Conservation (phyloP, 805 yeast genomes). For the Brettanomyces custersianus region DNA sequence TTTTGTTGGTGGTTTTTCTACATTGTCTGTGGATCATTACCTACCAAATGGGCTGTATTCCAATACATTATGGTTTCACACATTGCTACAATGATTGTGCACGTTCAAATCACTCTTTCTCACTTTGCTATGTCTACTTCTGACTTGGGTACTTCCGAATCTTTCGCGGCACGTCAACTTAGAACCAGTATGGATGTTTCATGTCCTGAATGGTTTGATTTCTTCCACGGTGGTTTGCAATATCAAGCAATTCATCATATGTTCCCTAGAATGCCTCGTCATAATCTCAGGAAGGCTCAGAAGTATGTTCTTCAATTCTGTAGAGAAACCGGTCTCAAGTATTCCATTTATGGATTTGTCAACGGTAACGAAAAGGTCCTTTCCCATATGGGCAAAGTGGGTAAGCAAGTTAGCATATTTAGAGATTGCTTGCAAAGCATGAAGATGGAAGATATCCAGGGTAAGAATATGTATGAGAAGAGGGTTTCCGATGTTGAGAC, state of each 20-base stretch:
- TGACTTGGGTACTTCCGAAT: constrained; percentile 72
- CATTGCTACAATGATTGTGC: constrained; percentile 81
- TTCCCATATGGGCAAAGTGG: constrained; percentile 61
- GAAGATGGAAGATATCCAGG: constrained; percentile 37
- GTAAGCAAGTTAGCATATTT: constrained; percentile 69
- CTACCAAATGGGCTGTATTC: constrained; percentile 45
- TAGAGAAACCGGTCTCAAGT: constrained; percentile 63
- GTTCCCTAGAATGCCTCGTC: constrained; percentile 84
- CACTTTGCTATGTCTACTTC: constrained; percentile 94
- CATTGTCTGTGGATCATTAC: constrained; percentile 43
- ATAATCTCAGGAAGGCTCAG: constrained; percentile 72
- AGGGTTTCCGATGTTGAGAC: constrained; percentile 15
- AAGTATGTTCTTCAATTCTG: constrained; percentile 67
- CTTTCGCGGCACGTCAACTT: constrained; percentile 70
- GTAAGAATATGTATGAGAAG: constrained; percentile 23
- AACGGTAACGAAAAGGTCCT: constrained; percentile 70
- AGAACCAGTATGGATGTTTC: constrained; percentile 94
- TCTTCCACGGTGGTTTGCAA: constrained; percentile 85
- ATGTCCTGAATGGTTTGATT: constrained; percentile 89
- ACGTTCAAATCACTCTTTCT: constrained; percentile 81
- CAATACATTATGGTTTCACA: constrained; percentile 65
- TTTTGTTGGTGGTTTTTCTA: constrained; percentile 83
- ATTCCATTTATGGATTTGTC: constrained; percentile 77
- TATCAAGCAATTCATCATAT: constrained; percentile 87
- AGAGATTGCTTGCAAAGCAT: constrained; percentile 63